A percentile compares a stretch with the other conserved stretches of the same genome.
Conservation (phyloP, 2,329 filamentous ascomycete species). For the Curvularia sp. region DNA sequence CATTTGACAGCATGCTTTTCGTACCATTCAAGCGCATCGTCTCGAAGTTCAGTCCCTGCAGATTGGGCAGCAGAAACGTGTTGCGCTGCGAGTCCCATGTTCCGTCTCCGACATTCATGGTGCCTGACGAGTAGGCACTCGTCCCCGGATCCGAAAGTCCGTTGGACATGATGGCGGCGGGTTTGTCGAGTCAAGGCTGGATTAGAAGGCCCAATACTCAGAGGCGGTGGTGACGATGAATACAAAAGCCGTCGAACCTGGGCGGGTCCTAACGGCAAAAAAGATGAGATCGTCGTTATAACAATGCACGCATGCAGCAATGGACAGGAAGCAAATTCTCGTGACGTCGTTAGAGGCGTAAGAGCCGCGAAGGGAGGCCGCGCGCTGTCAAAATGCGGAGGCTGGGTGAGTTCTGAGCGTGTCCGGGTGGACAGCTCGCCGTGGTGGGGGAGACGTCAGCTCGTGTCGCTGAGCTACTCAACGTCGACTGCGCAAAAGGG, state of each 20-base stretch:
- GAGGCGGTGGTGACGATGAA: constrained; percentile 13
- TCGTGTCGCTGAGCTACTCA: constrained; percentile 32
- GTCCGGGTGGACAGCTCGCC: constrained; percentile 45
- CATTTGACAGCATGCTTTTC: not conserved
- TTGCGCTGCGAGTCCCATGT: constrained; percentile 83
- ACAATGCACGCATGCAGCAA: constrained; percentile 20
- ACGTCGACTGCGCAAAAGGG: constrained; percentile 16
- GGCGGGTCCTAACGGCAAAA: constrained; percentile 18
- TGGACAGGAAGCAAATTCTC: constrained; percentile 26
- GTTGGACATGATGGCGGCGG: constrained; percentile 35
- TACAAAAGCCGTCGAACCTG: constrained; percentile 14
- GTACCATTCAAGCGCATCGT: constrained; percentile 86
- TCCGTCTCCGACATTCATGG: constrained; percentile 79
- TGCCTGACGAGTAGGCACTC: constrained; percentile 75
- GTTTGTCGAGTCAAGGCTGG: not conserved
- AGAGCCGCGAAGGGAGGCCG: constrained; percentile 21
- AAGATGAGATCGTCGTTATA: constrained; percentile 11
- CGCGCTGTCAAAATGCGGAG: constrained; percentile 28
- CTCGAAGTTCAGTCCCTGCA: constrained; percentile 77
- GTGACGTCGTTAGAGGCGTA: constrained; percentile 45
- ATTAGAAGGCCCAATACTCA: not conserved
- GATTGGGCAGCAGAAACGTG: constrained; percentile 78
- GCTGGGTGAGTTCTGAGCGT: constrained; percentile 38
- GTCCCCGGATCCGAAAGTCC: constrained; percentile 73
- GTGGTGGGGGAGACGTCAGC: constrained; percentile 32